These are phyloP conservation scores for Epithemia pelagica DNA, from an alignment of 108 stramenopile species.

Conservation along the genomic window DNA sequence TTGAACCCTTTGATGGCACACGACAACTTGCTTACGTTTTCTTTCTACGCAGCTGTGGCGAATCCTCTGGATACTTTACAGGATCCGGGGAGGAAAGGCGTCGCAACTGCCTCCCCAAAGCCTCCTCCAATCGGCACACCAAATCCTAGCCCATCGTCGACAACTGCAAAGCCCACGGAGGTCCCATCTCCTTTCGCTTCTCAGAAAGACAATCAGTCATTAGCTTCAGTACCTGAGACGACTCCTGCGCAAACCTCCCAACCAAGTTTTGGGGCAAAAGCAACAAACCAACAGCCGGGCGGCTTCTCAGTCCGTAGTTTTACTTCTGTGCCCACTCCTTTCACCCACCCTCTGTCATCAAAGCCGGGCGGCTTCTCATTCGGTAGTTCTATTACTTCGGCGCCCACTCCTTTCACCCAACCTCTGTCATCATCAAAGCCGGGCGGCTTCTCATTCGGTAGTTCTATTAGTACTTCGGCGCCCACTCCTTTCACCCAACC, in stretches of 20 bases:
- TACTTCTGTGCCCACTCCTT: no score
- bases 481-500: no score
- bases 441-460: no score
- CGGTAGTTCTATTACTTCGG: conserved; percentile 9
- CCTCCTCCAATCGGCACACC: neutral
- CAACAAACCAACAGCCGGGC: neutral
- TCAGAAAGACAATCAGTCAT: neutral
- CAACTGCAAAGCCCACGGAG: neutral
- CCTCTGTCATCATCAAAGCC: conserved; percentile 1
- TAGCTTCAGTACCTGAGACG: conserved; percentile 13
- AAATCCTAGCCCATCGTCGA: conserved; percentile 32
- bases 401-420: conserved; percentile 3
- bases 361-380: neutral
- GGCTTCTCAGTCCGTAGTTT: no score
- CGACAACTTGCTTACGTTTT: no score
- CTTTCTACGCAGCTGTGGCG: no score
- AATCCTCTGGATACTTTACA: no score
- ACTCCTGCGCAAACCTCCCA: conserved; percentile 1
- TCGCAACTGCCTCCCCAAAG: no score
- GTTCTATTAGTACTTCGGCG: no score
- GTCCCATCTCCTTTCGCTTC: neutral
- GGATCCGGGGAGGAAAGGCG: no score
- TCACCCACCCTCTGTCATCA: no score
- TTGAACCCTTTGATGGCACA: no score
- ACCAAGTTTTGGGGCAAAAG: conserved; percentile 5